phyloP scores from a whole-genome alignment of 805 yeast genomes.

The Yueomyces sinensis region DNA sequence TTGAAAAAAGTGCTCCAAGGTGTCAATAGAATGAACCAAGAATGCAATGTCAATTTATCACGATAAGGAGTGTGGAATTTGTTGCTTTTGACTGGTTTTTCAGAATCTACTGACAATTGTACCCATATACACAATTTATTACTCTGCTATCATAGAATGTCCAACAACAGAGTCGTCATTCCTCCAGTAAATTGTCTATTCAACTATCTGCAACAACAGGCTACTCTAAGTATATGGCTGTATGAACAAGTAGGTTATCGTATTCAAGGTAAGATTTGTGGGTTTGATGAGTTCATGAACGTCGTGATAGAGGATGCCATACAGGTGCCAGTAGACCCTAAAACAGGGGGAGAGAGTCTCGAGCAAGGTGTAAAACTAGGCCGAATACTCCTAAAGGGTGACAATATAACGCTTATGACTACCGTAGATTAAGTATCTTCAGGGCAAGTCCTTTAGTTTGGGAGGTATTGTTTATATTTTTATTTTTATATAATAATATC shows the following conservation, averaged over 20 bases:
- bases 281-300: constrained; percentile 98
- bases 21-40: too few species aligned
- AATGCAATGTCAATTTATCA: too few species aligned
- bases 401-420: constrained; percentile 70
- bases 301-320: constrained; percentile 45
- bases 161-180: constrained; percentile 29
- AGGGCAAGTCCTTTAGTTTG: too few species aligned
- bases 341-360: constrained; percentile 17
- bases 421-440: constrained; percentile 12
- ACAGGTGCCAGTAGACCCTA: constrained; percentile 47
- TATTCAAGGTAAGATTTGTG: constrained; percentile 73
- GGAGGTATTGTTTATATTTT: too few species aligned
- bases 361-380: constrained; percentile 40
- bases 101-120: too few species aligned
- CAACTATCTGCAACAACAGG: constrained; percentile 72
- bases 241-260: constrained; percentile 71
- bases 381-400: constrained; percentile 77
- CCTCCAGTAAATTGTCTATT: constrained; percentile 91
- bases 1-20: too few species aligned
- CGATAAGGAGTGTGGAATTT: too few species aligned
- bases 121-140: too few species aligned
- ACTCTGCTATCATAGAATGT: too few species aligned
- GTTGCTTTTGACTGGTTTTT: too few species aligned
- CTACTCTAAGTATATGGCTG: constrained; percentile 74
- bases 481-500: too few species aligned